A percentile compares a stretch with the other conserved stretches of the same genome.
These are phyloP conservation scores for Paecilomyces formosus DNA, from an alignment of 2,329 filamentous ascomycete species.

Conservation along the genomic window DNA sequence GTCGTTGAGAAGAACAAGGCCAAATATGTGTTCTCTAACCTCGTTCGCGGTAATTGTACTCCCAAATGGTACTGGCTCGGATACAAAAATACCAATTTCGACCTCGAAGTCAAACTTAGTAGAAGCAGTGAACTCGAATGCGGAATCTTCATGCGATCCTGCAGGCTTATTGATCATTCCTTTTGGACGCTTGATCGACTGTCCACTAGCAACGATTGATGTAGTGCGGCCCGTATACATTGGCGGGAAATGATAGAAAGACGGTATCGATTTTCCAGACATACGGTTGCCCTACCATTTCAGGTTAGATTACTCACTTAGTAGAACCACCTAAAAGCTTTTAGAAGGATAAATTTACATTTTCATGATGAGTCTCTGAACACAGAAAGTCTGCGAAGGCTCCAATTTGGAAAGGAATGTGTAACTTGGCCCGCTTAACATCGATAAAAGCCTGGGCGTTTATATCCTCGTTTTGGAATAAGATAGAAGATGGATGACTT, in stretches of 20 bases:
- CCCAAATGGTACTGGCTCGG: conserved; percentile 32
- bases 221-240: conserved; percentile 51
- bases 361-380: conserved; percentile 46
- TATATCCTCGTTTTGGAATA: too few species aligned
- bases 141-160: too few species aligned
- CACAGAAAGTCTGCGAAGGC: conserved; percentile 55
- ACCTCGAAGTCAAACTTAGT: conserved; percentile 32
- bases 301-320: too few species aligned
- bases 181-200: conserved; percentile 40
- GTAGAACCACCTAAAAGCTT: too few species aligned
- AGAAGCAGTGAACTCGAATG: conserved; percentile 10
- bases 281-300: too few species aligned
- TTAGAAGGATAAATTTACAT: too few species aligned
- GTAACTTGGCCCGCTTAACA: too few species aligned
- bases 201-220: conserved; percentile 45
- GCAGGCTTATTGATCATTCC: conserved; percentile 33
- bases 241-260: conserved; percentile 44
- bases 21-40: conserved; percentile 55
- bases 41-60: conserved; percentile 36
- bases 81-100: conserved; percentile 41
- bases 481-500: too few species aligned
- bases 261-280: too few species aligned
- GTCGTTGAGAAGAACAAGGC: conserved; percentile 55
- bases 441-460: too few species aligned
- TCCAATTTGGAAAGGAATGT: conserved; percentile 49